These are phyloP conservation scores for Fragaria ananassa DNA, from an alignment of 306 rosid species.

Conservation along the genomic window DNA sequence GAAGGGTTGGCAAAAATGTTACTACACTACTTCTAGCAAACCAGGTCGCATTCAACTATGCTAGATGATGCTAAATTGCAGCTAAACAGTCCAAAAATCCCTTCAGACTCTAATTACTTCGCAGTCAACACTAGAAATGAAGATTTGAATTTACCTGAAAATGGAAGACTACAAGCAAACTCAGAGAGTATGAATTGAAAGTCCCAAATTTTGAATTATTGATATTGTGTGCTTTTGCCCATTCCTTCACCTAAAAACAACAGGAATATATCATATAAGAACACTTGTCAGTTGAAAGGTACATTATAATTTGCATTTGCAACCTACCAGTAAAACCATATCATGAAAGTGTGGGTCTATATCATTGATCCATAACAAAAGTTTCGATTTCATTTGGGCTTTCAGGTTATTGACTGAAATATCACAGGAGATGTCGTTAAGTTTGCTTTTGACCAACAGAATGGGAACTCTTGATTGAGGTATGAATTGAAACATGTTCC, in stretches of 20 bases:
- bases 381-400: slow-evolving; percentile 74
- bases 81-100: neutral
- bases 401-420: slow-evolving; percentile 76
- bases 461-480: slow-evolving; percentile 77
- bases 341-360: slow-evolving; percentile 77
- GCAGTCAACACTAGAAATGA: slow-evolving; percentile 13
- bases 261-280: slow-evolving; percentile 33
- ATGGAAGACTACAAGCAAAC: slow-evolving; percentile 84
- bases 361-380: slow-evolving; percentile 60
- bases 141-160: slow-evolving; percentile 66
- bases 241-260: slow-evolving; percentile 81
- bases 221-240: slow-evolving; percentile 85
- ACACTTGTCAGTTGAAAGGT: slow-evolving; percentile 23
- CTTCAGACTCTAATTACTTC: neutral
- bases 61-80: slow-evolving; percentile 7
- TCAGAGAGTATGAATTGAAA: slow-evolving; percentile 84
- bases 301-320: slow-evolving; percentile 5
- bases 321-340: slow-evolving; percentile 79
- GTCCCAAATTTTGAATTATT: slow-evolving; percentile 69
- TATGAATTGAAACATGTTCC: slow-evolving; percentile 46
- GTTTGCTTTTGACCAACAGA: slow-evolving; percentile 53
- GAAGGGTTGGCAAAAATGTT: neutral
- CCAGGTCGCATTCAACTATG: slow-evolving; percentile 22
- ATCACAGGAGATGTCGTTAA: slow-evolving; percentile 70
- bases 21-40: slow-evolving; percentile 19